Evolutionary conservation across 2,329 filamentous ascomycete species (phyloP), one percentile per base, ranked within the genome.

Genomic region (Colletotrichum sp.): DNA sequence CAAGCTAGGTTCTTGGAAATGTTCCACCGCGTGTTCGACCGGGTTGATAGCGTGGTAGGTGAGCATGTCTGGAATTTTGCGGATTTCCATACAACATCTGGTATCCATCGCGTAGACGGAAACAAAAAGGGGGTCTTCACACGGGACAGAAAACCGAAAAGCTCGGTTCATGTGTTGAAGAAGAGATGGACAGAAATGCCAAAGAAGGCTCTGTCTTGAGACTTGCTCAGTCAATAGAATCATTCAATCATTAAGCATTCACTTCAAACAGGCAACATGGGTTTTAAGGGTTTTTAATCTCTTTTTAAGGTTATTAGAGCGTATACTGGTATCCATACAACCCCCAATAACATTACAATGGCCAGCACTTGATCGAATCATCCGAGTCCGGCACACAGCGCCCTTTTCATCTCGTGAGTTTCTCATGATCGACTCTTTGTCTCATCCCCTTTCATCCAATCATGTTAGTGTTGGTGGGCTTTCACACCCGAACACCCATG

Each of bases 1-100:
- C 81, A 82, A 70, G 67, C 72, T 1, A 13, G 67, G 9, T 63
- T 82, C 24, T 68, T 83, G 16, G 78, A 80, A 21, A 81, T 81
- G 80, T 82, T 78, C 18, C 81, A 82, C 39, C 77, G 80, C 3
- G 82, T 84, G 6, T 81, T 82, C 67, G 82, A 83, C 64, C 52
- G 72, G 5, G 28, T 83, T 1, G 77, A 79, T 1, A 73, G 76
- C 13, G 78, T 83, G 5, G 77, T 81, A 4, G 82, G 82, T 6
- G 82, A 84, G 77, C 77, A 79, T 72, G 79, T 80, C 2, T 81
- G 80, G 80, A 80, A 80, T 65, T 80, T 81, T 76, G 80, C 80
- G 1, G 80, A 80, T 60, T 81, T 81, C 28, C 80, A 80, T 52
- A 79, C 76, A 1, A 49, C 79, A 1, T 75, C 78, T 5, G 76